Evolutionary conservation across 2,329 filamentous ascomycete genomes (phyloP).

Genomic region (Exophiala mesophila): DNA sequence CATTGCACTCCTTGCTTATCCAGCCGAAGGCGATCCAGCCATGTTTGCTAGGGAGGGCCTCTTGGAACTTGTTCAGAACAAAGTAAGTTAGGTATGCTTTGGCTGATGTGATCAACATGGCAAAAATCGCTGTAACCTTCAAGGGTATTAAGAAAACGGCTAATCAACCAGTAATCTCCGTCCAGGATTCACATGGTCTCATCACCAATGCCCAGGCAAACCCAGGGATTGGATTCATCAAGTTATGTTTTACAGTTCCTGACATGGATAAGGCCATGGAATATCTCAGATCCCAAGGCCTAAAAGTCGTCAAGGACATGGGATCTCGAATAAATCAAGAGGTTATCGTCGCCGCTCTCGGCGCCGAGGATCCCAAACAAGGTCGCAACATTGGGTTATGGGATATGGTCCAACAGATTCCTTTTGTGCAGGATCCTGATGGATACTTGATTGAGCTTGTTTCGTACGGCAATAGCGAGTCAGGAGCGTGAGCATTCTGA

Average conservation of each 20-base stretch:
- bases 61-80: constrained; percentile 2
- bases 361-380: not conserved
- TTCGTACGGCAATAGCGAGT: not conserved
- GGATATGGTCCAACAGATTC: not conserved
- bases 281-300: not conserved
- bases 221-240: constrained; percentile 6
- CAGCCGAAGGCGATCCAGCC: not conserved
- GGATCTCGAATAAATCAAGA: not conserved
- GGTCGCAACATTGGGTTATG: constrained; percentile 3
- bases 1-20: constrained; percentile 4
- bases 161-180: not conserved
- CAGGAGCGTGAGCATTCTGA: no score
- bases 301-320: constrained; percentile 4
- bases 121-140: no score
- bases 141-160: no score
- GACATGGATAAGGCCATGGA: constrained; percentile 2
- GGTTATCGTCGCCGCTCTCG: not conserved
- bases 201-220: constrained; percentile 1
- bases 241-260: constrained; percentile 8
- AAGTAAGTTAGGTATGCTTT: no score
- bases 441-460: constrained; percentile 6
- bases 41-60: constrained; percentile 1
- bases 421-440: constrained; percentile 6
- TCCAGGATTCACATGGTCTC: not conserved
- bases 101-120: no score